Evolutionary conservation across 352 stramenopile species (phyloP), one percentile per base, ranked within the genome.

Genomic region (Pythium apleroticum): DNA sequence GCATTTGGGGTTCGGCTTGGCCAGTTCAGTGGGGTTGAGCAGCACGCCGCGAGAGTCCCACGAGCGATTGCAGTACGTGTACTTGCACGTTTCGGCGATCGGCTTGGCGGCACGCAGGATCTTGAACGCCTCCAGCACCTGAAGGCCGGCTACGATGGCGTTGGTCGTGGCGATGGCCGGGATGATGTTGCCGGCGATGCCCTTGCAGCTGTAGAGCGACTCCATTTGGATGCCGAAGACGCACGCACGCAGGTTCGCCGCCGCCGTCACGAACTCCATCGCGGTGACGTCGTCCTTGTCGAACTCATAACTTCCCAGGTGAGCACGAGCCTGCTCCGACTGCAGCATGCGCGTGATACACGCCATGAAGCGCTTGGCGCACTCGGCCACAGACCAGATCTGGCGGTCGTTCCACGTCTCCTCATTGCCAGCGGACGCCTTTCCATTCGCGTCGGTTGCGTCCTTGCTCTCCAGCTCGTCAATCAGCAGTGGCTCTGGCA

Each of bases 131-230:
- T 96, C 78, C 24, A 96, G 72, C 48, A 96, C 88, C 55, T 96
- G 88, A 22, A 99, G 80, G 6, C 97, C 98, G 0, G 97, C 97
- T 24, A 99, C 97, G 72, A 99, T 99, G 19, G 98, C 98, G 76
- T 99, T 99, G n/a, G 98, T 99, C 17, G 97, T 99, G 12, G 98
- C 97, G 74, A 99, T 99, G 19, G 98, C 98, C 48, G 97, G 97
- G 60, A 99, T 99, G 67, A 99, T 99, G 73, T 99, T 99, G 22
- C 98, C 98, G 6, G 98, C 98, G 66, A 99, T 99, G 27, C 98
- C 98, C 78, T 99, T 99, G 79, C 97, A 94, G 41, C 71, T 88
- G 65, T 93, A 96, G n/a, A 96, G 69, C 19, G 86, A 95, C 62
- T 93, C 85, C 78, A 86, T 90, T 12, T 65, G 10, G 62, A 96